phyloP scores from a whole-genome alignment of 2,329 filamentous ascomycete genomes.

The Byssothecium circinans region DNA sequence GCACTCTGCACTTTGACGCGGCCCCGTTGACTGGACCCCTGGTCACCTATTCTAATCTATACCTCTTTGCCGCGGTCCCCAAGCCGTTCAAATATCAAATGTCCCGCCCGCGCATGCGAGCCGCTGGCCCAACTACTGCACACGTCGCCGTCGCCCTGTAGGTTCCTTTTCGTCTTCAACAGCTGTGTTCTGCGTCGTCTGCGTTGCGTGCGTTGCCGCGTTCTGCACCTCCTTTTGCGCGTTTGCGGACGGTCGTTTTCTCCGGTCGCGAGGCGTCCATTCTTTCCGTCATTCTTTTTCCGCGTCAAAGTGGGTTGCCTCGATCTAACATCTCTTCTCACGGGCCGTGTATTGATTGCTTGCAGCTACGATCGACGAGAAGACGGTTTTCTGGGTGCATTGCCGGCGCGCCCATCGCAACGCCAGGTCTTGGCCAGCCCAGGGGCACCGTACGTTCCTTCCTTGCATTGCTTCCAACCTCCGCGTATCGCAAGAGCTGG shows the following conservation, averaged over 20 bases:
- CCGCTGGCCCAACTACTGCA: not conserved
- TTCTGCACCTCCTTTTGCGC: not conserved
- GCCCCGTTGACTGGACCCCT: not conserved
- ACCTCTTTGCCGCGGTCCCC: not conserved
- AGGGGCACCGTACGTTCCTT: too few relatives aligned
- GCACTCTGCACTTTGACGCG: not conserved
- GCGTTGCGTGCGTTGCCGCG: too few relatives aligned
- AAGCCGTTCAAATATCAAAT: slow-evolving; percentile 1
- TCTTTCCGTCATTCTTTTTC: not conserved
- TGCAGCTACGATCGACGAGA: too few relatives aligned
- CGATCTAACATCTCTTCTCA: too few relatives aligned
- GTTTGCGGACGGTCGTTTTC: not conserved
- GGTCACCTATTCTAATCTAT: not conserved
- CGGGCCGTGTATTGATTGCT: too few relatives aligned
- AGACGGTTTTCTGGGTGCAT: too few relatives aligned
- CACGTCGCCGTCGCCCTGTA: not conserved
- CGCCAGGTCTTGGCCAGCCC: too few relatives aligned
- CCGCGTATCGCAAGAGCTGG: too few relatives aligned
- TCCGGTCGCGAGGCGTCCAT: not conserved
- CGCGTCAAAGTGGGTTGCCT: too few relatives aligned
- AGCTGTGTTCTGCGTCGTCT: too few relatives aligned
- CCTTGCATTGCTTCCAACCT: too few relatives aligned
- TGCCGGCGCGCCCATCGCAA: too few relatives aligned
- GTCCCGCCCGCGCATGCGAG: not conserved
- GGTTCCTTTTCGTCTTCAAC: not conserved